Conservation (phyloP, 768 basidiomycete genomes). For the Suillus variegatus region DNA sequence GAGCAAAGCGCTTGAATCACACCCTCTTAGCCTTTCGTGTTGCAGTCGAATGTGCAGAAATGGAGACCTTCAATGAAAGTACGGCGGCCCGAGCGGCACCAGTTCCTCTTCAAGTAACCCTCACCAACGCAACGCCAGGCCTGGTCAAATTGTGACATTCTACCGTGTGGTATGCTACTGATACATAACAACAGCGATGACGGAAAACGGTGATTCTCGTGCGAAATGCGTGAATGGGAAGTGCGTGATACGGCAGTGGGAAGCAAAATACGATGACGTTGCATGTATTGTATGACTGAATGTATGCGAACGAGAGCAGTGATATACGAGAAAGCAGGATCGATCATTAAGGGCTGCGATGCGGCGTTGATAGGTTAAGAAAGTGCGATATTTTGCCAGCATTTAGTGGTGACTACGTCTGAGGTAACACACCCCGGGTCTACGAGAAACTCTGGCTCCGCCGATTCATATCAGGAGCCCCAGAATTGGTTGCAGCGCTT, state of each 20-base stretch:
- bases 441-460: not conserved
- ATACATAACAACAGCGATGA: not conserved
- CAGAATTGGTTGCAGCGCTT: constrained; percentile 2
- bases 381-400: not conserved
- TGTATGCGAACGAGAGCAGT: not conserved
- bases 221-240: not conserved
- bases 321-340: not conserved
- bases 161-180: not conserved
- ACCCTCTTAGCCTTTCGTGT: no score
- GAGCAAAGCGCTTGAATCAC: no score
- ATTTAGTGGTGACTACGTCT: not conserved
- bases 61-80: not conserved
- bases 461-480: not conserved
- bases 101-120: not conserved
- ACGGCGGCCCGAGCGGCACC: not conserved
- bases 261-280: not conserved
- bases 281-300: not conserved
- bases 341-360: not conserved
- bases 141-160: not conserved
- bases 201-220: not conserved
- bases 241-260: not conserved
- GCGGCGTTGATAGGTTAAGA: not conserved
- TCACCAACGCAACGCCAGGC: not conserved
- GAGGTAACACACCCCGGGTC: not conserved
- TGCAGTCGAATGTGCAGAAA: not conserved